Evolutionary conservation across 768 basidiomycete species (phyloP).

Genomic region (Termitomyces sp.): DNA sequence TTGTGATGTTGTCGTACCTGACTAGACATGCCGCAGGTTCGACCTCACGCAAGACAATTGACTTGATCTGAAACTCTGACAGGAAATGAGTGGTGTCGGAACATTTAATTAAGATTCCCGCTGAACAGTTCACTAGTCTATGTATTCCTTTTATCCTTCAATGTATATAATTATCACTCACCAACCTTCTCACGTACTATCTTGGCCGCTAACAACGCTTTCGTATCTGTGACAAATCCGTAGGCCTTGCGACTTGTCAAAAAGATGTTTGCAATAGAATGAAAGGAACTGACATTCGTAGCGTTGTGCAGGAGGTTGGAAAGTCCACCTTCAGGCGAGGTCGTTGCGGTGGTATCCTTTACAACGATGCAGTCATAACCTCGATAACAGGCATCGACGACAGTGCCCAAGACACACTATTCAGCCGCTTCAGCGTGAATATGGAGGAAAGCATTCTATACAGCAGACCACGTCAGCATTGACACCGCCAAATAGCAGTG

Average conservation of each 20-base stretch:
- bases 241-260: constrained; percentile 31
- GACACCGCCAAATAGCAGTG: constrained; percentile 58
- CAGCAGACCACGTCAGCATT: constrained; percentile 56
- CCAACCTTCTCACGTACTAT: background rate
- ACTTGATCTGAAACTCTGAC: background rate
- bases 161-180: background rate
- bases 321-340: constrained; percentile 50
- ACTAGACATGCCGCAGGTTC: constrained; percentile 19
- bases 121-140: background rate
- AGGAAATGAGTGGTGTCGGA: background rate
- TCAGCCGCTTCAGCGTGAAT: constrained; percentile 18
- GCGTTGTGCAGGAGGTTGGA: constrained; percentile 57
- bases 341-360: constrained; percentile 56
- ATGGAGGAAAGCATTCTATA: background rate
- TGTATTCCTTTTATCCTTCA: background rate
- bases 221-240: constrained; percentile 43
- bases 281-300: constrained; percentile 36
- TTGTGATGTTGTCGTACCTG: background rate
- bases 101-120: background rate
- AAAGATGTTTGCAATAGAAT: background rate
- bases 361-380: constrained; percentile 62
- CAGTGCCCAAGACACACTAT: constrained; percentile 57
- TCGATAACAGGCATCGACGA: constrained; percentile 57
- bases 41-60: constrained; percentile 9
- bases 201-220: constrained; percentile 21